phyloP scores from a whole-genome alignment of 345 rosid species.

The Eucalyptus leucophloia region DNA sequence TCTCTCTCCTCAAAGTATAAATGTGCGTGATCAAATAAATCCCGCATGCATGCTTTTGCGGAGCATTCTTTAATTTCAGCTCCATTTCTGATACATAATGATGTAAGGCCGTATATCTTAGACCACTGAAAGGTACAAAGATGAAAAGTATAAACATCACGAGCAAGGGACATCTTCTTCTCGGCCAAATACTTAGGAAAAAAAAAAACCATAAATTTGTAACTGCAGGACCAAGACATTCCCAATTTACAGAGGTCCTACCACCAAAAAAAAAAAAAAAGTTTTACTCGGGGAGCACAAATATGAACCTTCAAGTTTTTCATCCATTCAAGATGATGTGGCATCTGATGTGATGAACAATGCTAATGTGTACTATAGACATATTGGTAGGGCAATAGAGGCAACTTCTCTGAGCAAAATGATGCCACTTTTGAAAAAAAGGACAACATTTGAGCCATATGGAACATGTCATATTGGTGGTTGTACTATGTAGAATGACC shows the following conservation, averaged over 20 bases:
- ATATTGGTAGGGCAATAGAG: not conserved
- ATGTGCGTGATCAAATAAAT: not conserved
- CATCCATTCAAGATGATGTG: not conserved
- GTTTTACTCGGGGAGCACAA: not conserved
- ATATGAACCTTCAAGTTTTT: not conserved
- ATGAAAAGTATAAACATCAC: not conserved
- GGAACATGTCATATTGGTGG: rapidly evolving
- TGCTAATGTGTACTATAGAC: not conserved
- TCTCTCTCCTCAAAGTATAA: not conserved
- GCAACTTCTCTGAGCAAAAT: not conserved
- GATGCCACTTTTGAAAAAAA: not conserved
- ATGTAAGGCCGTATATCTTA: not conserved
- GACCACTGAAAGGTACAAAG: not conserved
- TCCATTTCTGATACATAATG: not conserved
- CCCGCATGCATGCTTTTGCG: not conserved
- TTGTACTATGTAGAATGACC: not conserved
- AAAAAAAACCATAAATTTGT: not conserved
- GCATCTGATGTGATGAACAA: not conserved
- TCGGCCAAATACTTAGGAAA: not conserved
- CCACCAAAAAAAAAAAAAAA: not conserved
- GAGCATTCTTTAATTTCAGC: not conserved
- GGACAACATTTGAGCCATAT: not conserved
- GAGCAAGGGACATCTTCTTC: not conserved
- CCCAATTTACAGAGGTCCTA: not conserved
- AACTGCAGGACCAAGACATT: not conserved